These are phyloP conservation scores for Arabidopsis arenosa DNA, from an alignment of 345 rosid species.

Conservation along the genomic window DNA sequence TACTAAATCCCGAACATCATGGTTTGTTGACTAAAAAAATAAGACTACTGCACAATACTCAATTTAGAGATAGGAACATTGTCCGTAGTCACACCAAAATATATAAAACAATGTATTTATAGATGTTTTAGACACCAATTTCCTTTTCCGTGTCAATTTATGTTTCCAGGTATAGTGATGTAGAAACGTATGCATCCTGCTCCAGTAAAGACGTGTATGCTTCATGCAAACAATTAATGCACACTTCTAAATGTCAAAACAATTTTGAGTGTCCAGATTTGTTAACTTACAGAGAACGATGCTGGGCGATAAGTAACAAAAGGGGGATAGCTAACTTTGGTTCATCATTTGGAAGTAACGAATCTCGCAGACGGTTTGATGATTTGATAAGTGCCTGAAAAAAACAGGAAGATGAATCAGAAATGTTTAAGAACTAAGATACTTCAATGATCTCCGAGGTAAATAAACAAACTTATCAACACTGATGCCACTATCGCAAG, in stretches of 20 bases:
- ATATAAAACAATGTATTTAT: conserved; percentile 28
- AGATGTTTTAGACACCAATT: conserved; percentile 11
- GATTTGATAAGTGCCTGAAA: conserved; percentile 95
- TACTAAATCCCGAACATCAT: conserved; percentile 16
- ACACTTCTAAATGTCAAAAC: conserved; percentile 22
- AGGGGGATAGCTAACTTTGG: conserved; percentile 91
- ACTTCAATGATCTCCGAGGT: conserved; percentile 6
- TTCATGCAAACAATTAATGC: conserved; percentile 31
- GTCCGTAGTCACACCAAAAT: conserved; percentile 21
- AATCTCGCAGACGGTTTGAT: conserved; percentile 87
- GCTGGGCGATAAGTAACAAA: conserved; percentile 91
- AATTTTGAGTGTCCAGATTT: conserved; percentile 14
- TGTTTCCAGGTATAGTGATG: conserved; percentile 25
- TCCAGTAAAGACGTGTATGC: conserved; percentile 21
- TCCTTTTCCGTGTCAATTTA: conserved; percentile 14
- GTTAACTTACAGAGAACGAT: conserved; percentile 87
- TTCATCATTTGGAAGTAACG: conserved; percentile 93
- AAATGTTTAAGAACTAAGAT: neutral
- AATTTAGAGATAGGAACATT: conserved; percentile 26
- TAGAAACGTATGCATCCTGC: conserved; percentile 8
- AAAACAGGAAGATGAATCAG: conserved; percentile 27
- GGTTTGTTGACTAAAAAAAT: conserved; percentile 17
- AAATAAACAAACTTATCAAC: conserved; percentile 3
- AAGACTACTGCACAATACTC: conserved; percentile 19
- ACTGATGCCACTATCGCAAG: conserved; percentile 22